These are phyloP conservation scores for Lipomyces sp. DNA, from an alignment of 805 yeast species.

Conservation along the genomic window DNA sequence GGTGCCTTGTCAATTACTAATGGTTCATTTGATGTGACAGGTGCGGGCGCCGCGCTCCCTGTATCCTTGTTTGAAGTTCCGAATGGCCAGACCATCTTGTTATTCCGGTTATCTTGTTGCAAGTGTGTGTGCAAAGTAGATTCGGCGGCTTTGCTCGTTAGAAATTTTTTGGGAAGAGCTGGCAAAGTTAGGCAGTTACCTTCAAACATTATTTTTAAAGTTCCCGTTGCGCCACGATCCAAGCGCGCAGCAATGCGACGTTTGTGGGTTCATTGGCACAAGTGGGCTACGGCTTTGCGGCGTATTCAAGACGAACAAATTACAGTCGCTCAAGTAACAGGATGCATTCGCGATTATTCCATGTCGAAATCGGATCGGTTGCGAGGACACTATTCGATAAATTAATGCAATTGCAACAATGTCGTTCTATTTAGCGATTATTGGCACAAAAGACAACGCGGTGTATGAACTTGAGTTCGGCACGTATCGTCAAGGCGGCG, in stretches of 20 bases:
- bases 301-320: neutral
- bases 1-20: neutral
- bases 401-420: slow-evolving; percentile 44
- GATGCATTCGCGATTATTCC: too few species aligned
- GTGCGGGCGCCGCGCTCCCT: neutral
- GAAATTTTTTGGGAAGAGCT: neutral
- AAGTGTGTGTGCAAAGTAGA: neutral
- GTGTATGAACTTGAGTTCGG: slow-evolving; percentile 87
- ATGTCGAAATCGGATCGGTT: neutral
- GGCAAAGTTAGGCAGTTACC: neutral
- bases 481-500: slow-evolving; percentile 67
- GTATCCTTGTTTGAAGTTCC: slow-evolving; percentile 7
- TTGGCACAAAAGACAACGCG: slow-evolving; percentile 86
- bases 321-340: too few species aligned
- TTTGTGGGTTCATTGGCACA: neutral
- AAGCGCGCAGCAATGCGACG: neutral
- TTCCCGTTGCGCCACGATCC: neutral
- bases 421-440: slow-evolving; percentile 87
- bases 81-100: slow-evolving; percentile 27
- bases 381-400: neutral
- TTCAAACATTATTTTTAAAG: neutral
- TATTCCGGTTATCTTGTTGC: neutral
- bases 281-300: neutral
- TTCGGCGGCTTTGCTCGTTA: neutral
- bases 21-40: neutral